Base-by-base conservation (phyloP, 768 basidiomycete species). In the Cystobasidium onofrii region DNA sequence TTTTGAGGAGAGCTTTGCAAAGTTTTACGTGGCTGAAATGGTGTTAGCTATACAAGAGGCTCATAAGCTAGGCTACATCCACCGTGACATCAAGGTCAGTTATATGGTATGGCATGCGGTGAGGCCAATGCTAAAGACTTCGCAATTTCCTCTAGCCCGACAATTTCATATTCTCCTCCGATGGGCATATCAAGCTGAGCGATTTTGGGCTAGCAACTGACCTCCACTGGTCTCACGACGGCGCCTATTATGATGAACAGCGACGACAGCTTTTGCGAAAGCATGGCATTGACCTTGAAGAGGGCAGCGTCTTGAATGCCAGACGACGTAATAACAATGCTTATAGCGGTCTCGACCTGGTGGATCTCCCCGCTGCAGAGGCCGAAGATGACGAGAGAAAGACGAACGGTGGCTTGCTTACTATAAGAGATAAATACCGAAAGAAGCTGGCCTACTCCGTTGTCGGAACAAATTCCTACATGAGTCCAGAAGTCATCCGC, bases 171-270 rank as follows among this genome's bases (percentile, higher is more conserved):
- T 94, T 98, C 83, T 90, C 91, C 81, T 88, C 89, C 70, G 85
- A 90, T 44, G 95, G 94, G 13, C 94, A 98, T 83, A 89, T 99
- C 82, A 89, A 88, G 82, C 87, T 98, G 73, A 91, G 90, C 80
- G 95, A 97, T 82, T 97, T 98, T 81, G 95, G 95, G 44, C 84
- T 98, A 77, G 94, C 94, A 85, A 96, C 82, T 73, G 90, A 93
- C 84, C 85, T 92, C 74, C 94, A 95, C 82, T 96, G 94, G 94
- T 91, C 92, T 25, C 93, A 97, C 82, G 93, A 98, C 82, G 77
- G 76, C 13, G 65, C 73, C 1, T 79, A 98, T 84, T 98, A 92
- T 81, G 93, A 97, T 78, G 90, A 93, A 78, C 94, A 97, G 80
- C 87, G 95, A 54, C 83, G 87, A 52, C 90, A 91, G 78, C 83